phyloP scores from a whole-genome alignment of 1,284 basidiomycete species.

The Naganishia cerealis region DNA sequence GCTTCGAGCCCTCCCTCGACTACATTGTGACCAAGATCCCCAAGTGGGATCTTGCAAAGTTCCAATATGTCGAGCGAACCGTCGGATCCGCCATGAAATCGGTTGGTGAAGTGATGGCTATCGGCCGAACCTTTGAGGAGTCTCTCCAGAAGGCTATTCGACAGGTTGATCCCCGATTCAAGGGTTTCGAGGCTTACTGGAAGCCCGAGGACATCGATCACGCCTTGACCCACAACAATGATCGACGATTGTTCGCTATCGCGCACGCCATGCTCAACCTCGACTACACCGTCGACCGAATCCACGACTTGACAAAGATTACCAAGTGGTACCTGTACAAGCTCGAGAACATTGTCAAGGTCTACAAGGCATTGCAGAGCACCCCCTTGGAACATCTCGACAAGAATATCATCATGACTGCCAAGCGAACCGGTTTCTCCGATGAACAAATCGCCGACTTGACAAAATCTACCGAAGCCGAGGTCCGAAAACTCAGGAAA shows the following conservation, averaged over 20 bases:
- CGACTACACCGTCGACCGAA: constrained; percentile 81
- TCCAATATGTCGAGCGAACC: constrained; percentile 90
- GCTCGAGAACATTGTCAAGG: constrained; percentile 92
- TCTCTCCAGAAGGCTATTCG: constrained; percentile 97
- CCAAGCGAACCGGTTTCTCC: constrained; percentile 92
- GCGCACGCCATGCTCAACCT: constrained; percentile 96
- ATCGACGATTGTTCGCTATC: constrained; percentile 95
- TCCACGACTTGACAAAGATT: constrained; percentile 95
- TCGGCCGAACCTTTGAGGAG: constrained; percentile 98
- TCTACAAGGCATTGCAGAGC: constrained; percentile 70
- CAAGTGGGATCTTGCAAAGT: constrained; percentile 99
- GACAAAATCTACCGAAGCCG: constrained; percentile 67
- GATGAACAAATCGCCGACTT: constrained; percentile 87
- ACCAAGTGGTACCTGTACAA: constrained; percentile 99
- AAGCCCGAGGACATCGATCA: constrained; percentile 79
- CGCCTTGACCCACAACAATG: constrained; percentile 63
- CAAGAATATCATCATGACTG: constrained; percentile 70
- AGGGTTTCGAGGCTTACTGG: constrained; percentile 63
- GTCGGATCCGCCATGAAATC: constrained; percentile 99
- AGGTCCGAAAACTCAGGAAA: constrained; percentile 80
- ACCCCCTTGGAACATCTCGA: constrained; percentile 66
- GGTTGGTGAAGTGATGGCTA: constrained; percentile 99
- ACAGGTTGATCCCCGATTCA: constrained; percentile 84
- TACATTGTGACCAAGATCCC: constrained; percentile 99
- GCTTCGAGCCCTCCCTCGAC: constrained; percentile 98